phyloP scores from a whole-genome alignment of 352 stramenopile genomes.

The Globisporangium sylvaticum region DNA sequence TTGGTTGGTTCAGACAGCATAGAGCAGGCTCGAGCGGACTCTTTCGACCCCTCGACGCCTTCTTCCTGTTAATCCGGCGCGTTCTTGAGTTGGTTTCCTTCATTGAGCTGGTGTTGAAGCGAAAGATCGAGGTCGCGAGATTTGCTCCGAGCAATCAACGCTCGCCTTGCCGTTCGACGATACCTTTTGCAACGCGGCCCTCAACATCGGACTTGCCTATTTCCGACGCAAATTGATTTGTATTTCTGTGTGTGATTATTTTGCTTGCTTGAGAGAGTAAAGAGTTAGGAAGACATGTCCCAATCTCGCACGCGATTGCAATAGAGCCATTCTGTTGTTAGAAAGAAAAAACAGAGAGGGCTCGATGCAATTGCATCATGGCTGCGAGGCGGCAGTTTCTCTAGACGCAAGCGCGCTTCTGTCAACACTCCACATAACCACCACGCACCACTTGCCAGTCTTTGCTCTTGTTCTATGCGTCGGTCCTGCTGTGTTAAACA shows the following conservation, averaged over 20 bases:
- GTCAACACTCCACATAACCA: background rate
- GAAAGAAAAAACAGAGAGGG: background rate
- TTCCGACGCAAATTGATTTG: no score
- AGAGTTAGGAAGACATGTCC: background rate
- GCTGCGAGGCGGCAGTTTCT: background rate
- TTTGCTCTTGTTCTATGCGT: no score
- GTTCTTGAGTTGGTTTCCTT: background rate
- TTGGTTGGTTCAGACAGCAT: background rate
- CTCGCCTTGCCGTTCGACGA: background rate
- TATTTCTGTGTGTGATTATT: background rate
- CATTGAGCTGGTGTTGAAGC: background rate
- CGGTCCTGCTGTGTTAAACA: no score
- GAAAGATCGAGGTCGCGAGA: background rate
- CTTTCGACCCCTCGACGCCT: background rate
- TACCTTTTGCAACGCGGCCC: background rate
- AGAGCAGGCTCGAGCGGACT: background rate
- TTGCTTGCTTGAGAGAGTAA: no score
- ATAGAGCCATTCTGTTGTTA: background rate
- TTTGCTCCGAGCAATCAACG: background rate
- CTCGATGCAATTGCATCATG: background rate
- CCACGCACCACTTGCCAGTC: background rate
- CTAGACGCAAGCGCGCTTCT: background rate
- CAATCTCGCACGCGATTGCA: background rate
- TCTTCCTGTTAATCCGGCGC: background rate
- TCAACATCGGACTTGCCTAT: background rate